Conservation (phyloP, 768 basidiomycete genomes). For the Boletus pseudo-olivaceus region DNA sequence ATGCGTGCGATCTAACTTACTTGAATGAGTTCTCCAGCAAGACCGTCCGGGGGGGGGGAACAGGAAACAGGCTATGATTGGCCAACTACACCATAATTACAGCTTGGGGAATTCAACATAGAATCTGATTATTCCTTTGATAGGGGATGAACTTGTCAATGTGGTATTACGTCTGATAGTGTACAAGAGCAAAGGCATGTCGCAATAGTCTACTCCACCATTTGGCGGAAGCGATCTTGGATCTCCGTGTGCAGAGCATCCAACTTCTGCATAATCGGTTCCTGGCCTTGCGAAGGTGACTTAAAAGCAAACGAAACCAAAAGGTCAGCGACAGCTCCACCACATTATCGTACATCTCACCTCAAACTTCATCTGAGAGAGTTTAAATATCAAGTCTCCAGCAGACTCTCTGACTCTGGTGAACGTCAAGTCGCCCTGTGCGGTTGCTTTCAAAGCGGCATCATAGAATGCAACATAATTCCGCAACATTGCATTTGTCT, state of each 20-base stretch:
- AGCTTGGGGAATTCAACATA: background rate
- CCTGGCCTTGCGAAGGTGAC: slow-evolving; percentile 91
- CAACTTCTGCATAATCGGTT: slow-evolving; percentile 75
- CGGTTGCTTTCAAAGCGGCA: slow-evolving; percentile 80
- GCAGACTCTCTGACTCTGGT: slow-evolving; percentile 83
- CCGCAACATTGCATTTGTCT: slow-evolving; percentile 92
- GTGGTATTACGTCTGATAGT: slow-evolving; percentile 21
- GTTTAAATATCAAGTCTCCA: slow-evolving; percentile 87
- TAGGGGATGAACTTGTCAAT: background rate
- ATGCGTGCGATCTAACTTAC: background rate
- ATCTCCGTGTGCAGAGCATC: slow-evolving; percentile 83
- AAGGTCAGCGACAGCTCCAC: slow-evolving; percentile 9
- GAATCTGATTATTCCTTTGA: background rate
- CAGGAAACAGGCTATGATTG: no score
- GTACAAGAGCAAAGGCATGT: slow-evolving; percentile 14
- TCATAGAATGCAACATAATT: slow-evolving; percentile 96
- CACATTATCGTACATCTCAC: slow-evolving; percentile 39
- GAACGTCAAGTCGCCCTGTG: slow-evolving; percentile 80
- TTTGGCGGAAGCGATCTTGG: slow-evolving; percentile 86
- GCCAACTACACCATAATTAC: no score
- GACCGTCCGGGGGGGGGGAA: no score
- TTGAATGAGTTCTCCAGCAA: background rate
- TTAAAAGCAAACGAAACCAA: slow-evolving; percentile 29
- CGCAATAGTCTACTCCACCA: slow-evolving; percentile 58
- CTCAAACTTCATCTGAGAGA: slow-evolving; percentile 99